Evolutionary conservation across 257 asterid genomes (phyloP).

Genomic region (Primulina huaijiensis): DNA sequence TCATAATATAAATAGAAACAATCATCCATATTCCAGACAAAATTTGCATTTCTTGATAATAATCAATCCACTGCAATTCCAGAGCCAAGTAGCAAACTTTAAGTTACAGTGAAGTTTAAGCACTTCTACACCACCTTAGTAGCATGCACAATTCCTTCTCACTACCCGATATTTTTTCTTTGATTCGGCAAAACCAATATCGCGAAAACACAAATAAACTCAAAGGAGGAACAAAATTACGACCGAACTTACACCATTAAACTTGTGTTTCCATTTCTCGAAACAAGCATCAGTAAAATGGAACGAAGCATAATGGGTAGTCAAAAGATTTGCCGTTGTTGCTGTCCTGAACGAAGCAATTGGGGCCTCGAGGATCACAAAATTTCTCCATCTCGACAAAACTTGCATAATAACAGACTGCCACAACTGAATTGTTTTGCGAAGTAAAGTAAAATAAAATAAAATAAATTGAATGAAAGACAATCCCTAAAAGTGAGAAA

Average conservation of each 20-base stretch:
- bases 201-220: not conserved
- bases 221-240: not conserved
- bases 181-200: not conserved
- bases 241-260: slow-evolving; percentile 42
- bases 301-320: slow-evolving; percentile 41
- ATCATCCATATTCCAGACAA: not conserved
- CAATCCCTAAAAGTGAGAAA: too few species aligned
- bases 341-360: slow-evolving; percentile 34
- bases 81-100: slow-evolving; percentile 18
- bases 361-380: slow-evolving; percentile 40
- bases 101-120: not conserved
- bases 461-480: not conserved
- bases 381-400: slow-evolving; percentile 53
- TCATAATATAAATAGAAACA: not conserved
- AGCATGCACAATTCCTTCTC: slow-evolving; percentile 7
- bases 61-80: not conserved
- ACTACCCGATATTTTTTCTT: not conserved
- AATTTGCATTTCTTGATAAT: not conserved
- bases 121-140: not conserved
- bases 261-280: slow-evolving; percentile 55
- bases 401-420: slow-evolving; percentile 44
- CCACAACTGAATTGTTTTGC: not conserved
- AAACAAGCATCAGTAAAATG: slow-evolving; percentile 44
- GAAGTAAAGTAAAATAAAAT: too few species aligned
- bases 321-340: slow-evolving; percentile 17